phyloP scores from a whole-genome alignment of 371 early-diverging fungal species.

The Syncephalastrum sp. region DNA sequence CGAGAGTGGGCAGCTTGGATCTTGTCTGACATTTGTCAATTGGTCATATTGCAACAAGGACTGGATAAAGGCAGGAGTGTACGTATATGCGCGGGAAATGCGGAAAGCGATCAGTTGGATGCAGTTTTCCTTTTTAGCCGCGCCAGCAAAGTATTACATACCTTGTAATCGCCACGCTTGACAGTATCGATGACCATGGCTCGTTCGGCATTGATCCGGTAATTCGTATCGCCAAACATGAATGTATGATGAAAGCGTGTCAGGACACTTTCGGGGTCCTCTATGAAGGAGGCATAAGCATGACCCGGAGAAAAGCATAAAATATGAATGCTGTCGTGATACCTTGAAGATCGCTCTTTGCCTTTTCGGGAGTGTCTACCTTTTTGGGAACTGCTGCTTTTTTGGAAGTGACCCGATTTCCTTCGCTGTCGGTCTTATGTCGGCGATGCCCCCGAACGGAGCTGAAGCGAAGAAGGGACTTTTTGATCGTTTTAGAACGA shows the following conservation, averaged over 20 bases:
- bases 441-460: too few species aligned
- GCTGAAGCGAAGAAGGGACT: slow-evolving; percentile 6
- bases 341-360: too few species aligned
- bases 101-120: neutral
- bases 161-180: slow-evolving; percentile 43
- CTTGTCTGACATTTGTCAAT: slow-evolving; percentile 46
- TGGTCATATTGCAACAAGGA: slow-evolving; percentile 64
- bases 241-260: slow-evolving; percentile 71
- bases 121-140: neutral
- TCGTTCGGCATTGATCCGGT: slow-evolving; percentile 65
- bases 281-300: too few species aligned
- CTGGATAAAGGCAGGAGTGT: slow-evolving; percentile 33
- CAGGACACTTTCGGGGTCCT: slow-evolving; percentile 4
- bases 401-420: too few species aligned
- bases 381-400: too few species aligned
- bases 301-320: too few species aligned
- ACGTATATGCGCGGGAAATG: neutral
- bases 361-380: too few species aligned
- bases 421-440: too few species aligned
- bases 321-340: too few species aligned
- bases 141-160: slow-evolving; percentile 10
- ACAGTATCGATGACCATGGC: slow-evolving; percentile 53
- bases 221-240: slow-evolving; percentile 82
- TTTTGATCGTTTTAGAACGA: slow-evolving; percentile 1
- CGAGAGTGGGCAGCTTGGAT: slow-evolving; percentile 46